Evolutionary conservation across 2,329 filamentous ascomycete species (phyloP), one percentile per base, ranked within the genome.

Genomic region (Plectosphaerella plurivora): DNA sequence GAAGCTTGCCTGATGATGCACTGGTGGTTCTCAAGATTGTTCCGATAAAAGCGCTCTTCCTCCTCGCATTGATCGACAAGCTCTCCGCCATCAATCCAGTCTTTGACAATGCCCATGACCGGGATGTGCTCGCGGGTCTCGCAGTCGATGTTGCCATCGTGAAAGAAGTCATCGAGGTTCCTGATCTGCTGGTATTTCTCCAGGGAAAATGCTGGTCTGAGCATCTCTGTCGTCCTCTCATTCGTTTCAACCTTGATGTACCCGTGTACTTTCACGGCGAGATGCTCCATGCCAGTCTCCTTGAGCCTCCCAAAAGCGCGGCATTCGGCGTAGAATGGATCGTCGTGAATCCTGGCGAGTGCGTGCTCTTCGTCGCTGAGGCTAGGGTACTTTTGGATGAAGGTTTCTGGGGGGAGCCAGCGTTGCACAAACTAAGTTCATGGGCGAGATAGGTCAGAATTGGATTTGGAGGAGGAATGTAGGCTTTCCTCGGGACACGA

Each of bases 321-420:
- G 35, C 41, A 50, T 11, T 50, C 36, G 22, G 37, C 25, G 39
- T 50, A n/a, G 33, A 53, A 53, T 5, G 51, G 47, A 18, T 53
- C 47, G 11, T 35, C 33, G 4, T 45, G 37, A 5, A 41, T 41
- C 37, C 9, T 41, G 14, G 37, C 37, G 9, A 41, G 37, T 15
- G 37, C 37, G 5, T 12, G 14, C 15, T 41, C 37, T 4, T 41
- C 37, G 9, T 41, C 37, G 37, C 16, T 41, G 37, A 41, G 37
- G 37, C 16, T 14, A 3, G 37, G 37, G 16, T 41, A 41, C 2
- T 12, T 9, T 2, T 33, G 4, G 28, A 12, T 33, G 7, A 33
- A 8, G 28, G 4, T 3, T 9, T 33, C 28, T 4, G 28, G 28
- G 4, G 28, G 28, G 7, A 33, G 4, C 28, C 8, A 33, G 28